Conservation (phyloP, 2,329 filamentous ascomycete genomes). For the Aspergillus luchuensis region DNA sequence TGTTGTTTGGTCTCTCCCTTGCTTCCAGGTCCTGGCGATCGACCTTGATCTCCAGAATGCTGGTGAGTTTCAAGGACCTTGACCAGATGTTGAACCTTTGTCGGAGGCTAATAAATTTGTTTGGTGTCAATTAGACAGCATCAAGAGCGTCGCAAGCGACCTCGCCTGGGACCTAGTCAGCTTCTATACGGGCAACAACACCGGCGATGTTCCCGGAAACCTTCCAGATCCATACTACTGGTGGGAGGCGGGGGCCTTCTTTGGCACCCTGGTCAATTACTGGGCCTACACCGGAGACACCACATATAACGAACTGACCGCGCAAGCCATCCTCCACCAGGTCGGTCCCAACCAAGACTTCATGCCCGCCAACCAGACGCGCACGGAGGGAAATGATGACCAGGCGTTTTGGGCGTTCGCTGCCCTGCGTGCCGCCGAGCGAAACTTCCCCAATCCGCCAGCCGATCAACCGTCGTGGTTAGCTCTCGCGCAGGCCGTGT, state of each 20-base stretch:
- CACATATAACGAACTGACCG: conserved; percentile 67
- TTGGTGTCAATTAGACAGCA: conserved; percentile 17
- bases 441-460: conserved; percentile 67
- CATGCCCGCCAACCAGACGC: conserved; percentile 62
- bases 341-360: conserved; percentile 71
- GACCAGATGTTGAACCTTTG: background rate
- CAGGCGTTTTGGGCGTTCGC: conserved; percentile 78
- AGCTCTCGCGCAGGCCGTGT: conserved; percentile 72
- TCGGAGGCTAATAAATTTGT: background rate
- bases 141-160: conserved; percentile 48
- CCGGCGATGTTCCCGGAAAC: conserved; percentile 50
- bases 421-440: conserved; percentile 73
- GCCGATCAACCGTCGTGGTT: conserved; percentile 70
- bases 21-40: conserved; percentile 5
- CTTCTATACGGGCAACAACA: conserved; percentile 52
- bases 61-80: background rate
- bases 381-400: conserved; percentile 50
- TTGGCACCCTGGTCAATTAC: conserved; percentile 70
- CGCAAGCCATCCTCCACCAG: conserved; percentile 70
- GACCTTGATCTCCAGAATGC: conserved; percentile 13
- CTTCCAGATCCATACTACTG: conserved; percentile 54
- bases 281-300: conserved; percentile 77
- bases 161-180: conserved; percentile 52
- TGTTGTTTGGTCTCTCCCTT: background rate
- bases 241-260: conserved; percentile 73